These are phyloP conservation scores for Tolypocladium cylindrosporum DNA, from an alignment of 2,329 filamentous ascomycete genomes.

Conservation along the genomic window DNA sequence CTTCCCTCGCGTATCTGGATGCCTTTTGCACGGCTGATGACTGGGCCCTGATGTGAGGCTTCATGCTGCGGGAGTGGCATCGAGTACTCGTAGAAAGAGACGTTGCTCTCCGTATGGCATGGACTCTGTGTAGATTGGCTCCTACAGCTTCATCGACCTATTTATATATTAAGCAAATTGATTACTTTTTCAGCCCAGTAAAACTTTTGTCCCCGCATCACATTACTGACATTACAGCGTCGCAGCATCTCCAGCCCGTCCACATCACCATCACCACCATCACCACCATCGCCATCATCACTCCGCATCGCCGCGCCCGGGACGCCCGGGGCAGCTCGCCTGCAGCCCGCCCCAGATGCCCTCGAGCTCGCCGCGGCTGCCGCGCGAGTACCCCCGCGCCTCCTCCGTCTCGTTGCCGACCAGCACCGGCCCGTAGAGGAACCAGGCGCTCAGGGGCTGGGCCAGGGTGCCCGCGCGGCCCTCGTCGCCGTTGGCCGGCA, in stretches of 20 bases:
- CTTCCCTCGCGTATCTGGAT: too few relatives aligned
- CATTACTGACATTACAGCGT: background rate
- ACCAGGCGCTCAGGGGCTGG: slow-evolving; percentile 28
- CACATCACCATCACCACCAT: too few relatives aligned
- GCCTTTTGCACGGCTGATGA: too few relatives aligned
- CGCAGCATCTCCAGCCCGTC: background rate
- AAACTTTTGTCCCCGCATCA: background rate
- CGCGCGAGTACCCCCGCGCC: slow-evolving; percentile 8
- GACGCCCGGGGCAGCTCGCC: background rate
- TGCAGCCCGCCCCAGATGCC: slow-evolving; percentile 5
- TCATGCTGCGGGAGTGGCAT: too few relatives aligned
- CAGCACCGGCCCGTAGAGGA: slow-evolving; percentile 25
- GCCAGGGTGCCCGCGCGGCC: slow-evolving; percentile 12
- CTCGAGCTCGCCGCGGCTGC: slow-evolving; percentile 12
- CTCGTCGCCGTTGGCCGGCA: slow-evolving; percentile 3
- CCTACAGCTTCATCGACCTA: background rate
- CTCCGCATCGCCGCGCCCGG: background rate
- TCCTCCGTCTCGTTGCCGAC: slow-evolving; percentile 9
- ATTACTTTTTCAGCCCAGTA: background rate
- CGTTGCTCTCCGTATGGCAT: too few relatives aligned
- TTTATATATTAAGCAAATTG: background rate
- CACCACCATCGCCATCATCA: background rate
- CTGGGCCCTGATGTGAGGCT: too few relatives aligned
- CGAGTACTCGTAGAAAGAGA: too few relatives aligned
- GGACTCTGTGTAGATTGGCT: too few relatives aligned